Percentiles rank a stretch among this genome's conserved stretches.
These are phyloP conservation scores for Plasmodium fragile DNA, from an alignment of 169 alveolate species.

Conservation along the genomic window DNA sequence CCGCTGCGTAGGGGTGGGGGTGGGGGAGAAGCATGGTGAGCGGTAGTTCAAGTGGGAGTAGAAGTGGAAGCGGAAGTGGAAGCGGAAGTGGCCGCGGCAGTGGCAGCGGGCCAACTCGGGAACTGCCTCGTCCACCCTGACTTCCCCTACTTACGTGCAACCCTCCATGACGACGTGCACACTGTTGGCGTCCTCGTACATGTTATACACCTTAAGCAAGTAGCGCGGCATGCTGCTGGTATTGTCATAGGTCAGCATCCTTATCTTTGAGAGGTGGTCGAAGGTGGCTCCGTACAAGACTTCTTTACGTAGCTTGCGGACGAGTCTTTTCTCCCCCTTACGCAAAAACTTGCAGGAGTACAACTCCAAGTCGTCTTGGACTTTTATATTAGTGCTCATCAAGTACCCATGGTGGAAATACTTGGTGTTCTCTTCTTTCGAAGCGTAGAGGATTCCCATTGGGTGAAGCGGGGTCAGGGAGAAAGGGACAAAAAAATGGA, in stretches of 20 bases:
- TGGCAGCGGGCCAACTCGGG: background rate
- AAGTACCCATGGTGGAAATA: constrained; percentile 65
- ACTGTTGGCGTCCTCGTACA: constrained; percentile 19
- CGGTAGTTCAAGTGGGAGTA: background rate
- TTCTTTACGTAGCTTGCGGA: background rate
- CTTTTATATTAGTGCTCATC: background rate
- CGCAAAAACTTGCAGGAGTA: constrained; percentile 13
- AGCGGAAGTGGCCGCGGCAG: background rate
- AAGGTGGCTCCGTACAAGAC: constrained; percentile 16
- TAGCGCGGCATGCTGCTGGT: background rate
- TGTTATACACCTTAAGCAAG: constrained; percentile 45
- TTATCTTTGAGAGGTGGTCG: constrained; percentile 7
- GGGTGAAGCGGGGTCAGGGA: background rate
- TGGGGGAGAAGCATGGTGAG: background rate
- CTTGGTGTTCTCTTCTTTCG: constrained; percentile 34
- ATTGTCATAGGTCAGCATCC: constrained; percentile 17
- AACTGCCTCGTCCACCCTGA: background rate
- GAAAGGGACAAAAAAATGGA: background rate
- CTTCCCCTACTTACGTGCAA: constrained; percentile 21
- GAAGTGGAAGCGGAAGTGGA: background rate
- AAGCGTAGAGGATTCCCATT: constrained; percentile 28
- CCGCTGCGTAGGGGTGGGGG: constrained; percentile 22
- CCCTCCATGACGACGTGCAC: constrained; percentile 47
- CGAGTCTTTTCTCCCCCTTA: constrained; percentile 23
- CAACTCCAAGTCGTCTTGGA: constrained; percentile 9